Base-by-base conservation (phyloP, 257 asterid genomes). In the Gentiana dahurica region DNA sequence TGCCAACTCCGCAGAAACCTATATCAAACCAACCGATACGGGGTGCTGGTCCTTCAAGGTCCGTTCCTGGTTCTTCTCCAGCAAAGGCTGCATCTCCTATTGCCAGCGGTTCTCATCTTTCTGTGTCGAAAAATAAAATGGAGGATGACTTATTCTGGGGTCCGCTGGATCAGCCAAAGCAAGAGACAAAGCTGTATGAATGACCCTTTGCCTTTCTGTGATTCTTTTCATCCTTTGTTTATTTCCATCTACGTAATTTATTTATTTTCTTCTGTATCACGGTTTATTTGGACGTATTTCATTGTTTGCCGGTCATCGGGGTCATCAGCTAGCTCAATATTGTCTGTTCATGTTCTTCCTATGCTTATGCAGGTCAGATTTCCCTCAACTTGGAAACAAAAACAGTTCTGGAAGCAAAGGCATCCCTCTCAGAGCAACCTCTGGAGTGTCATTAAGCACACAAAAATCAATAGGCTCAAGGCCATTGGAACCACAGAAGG, bases 121-220 rank as follows among this genome's bases (percentile, higher is more conserved):
- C 87, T 53, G 75, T 57, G 7, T 55, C 82, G 4, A 88, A 85
- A 54, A 71, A 72, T 51, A 79, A 72, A 63, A 82, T 70, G 59
- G 99, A 92, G 57, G 95, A 88, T 69, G 99, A 92, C 76, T 69
- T 91, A 46, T 92, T 92, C 73, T 92, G 99, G 97, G 99, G 97
- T 7, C 85, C 95, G 47, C 32, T 75, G 52, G 99, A 92, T 63
- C 86, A 81, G 68, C 78, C 89, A 55, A 86, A 74, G 67, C 80
- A 74, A 63, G 97, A 83, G 68, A 54, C 77, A 15, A 87, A 83
- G 73, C 85, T 78, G 97, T 88, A 89, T 58, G 89, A 8, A 89
- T 58, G 89, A 8, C n/a, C 68, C 71, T 61, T 57, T 67, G 64
- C 41, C 36, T 51, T 39, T 8, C 32, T 66, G 46, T 10, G 9